These are phyloP conservation scores for Lepraria neglecta DNA, from an alignment of 495 filamentous ascomycete genomes.

Conservation along the genomic window DNA sequence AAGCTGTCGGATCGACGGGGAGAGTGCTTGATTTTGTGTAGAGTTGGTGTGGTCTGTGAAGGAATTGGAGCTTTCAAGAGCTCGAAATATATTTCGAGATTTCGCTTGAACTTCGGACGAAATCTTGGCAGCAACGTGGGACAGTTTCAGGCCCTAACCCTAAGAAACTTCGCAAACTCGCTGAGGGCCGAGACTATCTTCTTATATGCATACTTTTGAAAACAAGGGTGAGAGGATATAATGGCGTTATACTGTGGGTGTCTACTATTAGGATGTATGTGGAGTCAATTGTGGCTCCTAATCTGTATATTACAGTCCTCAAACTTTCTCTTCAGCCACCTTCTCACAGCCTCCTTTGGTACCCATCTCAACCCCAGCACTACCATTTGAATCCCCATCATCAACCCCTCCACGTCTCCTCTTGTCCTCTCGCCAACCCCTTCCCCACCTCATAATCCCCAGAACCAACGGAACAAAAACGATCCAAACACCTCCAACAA, in stretches of 20 bases:
- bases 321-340: too few species aligned
- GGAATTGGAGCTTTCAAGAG: conserved; percentile 23
- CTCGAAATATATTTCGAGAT: background rate
- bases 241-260: too few species aligned
- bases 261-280: too few species aligned
- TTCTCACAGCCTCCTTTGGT: too few species aligned
- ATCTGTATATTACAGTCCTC: too few species aligned
- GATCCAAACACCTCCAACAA: conserved; percentile 33
- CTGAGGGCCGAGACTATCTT: too few species aligned
- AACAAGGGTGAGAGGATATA: too few species aligned
- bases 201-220: too few species aligned
- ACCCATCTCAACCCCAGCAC: background rate
- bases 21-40: too few species aligned
- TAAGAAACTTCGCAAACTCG: too few species aligned
- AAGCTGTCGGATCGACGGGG: too few species aligned
- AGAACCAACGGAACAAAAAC: conserved; percentile 27
- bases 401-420: background rate
- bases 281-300: too few species aligned
- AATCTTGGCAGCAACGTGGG: background rate
- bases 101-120: background rate
- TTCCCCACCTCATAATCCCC: conserved; percentile 32
- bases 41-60: conserved; percentile 19
- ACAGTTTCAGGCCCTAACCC: background rate
- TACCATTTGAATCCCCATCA: background rate
- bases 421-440: conserved; percentile 30